Base-by-base conservation (phyloP, 495 filamentous ascomycete species). In the Lentithecium fluviatile region DNA sequence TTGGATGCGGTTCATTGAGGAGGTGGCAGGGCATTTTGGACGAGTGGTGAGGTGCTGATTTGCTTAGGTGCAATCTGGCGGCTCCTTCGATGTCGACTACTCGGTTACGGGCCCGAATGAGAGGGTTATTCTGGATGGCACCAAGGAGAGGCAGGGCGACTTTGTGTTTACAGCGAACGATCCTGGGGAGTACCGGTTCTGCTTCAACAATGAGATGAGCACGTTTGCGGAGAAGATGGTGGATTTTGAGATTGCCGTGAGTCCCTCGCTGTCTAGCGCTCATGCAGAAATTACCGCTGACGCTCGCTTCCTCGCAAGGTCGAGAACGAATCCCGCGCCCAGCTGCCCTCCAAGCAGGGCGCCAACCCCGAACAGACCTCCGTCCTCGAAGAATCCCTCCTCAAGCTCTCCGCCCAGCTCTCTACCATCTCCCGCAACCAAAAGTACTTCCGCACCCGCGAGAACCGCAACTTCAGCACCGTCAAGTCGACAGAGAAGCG, bases 381-480 rank as follows among this genome's bases (percentile, higher is more conserved):
- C 47, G 87, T 83, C 8, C 82, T 99, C 34, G 94, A 97, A 71
- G 95, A 99, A 77, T 95, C 91, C 11, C 88, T 97, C 71, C 89
- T 90, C 80, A 97, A 97, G 77, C 79, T 99, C 51, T 97, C 93
- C 6, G 85, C 88, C 51, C 90, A 95, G 70, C 77, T 99, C 37
- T 95, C 91, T n/a, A 97, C 93, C 54, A 93, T 99, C 71, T 90
- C 89, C 17, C 86, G 95, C 47, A 96, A 96, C 78, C 95, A 99
- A 73, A 97, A 97, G 72, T 97, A 97, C 77, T 99, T 99, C 86
- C 89, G 95, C 32, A 99, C 95, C 1, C 85, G 95, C 62, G 95
- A 99, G 79, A 97, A 99, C 80, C 84, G 95, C 46, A 99, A 99
- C 74, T 96, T 97, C 77, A 95, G 90, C 75, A 99, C 95, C 5